These are phyloP conservation scores for Kazachstania psychrophila DNA, from an alignment of 805 yeast genomes.

Conservation along the genomic window DNA sequence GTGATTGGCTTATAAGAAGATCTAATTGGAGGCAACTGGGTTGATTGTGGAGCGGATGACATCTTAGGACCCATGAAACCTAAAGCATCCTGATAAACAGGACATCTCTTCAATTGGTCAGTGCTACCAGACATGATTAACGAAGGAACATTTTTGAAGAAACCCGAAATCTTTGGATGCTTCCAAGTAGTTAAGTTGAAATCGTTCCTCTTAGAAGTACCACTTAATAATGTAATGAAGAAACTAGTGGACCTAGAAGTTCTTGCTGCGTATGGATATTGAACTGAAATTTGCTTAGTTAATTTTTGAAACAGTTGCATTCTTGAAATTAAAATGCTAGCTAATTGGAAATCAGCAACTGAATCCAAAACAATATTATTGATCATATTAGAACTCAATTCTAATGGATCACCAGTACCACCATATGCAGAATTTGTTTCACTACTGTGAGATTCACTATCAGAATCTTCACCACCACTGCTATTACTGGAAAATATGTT, in stretches of 20 bases:
- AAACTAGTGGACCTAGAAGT: conserved; percentile 48
- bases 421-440: conserved; percentile 4
- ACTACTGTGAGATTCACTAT: conserved; percentile 6
- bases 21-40: conserved; percentile 26
- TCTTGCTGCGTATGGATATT: conserved; percentile 62
- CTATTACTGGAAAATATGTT: conserved; percentile 18
- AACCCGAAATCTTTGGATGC: conserved; percentile 23
- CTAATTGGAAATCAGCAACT: conserved; percentile 32
- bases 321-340: conserved; percentile 32
- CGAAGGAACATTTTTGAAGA: conserved; percentile 28
- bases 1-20: conserved; percentile 29
- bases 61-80: conserved; percentile 23
- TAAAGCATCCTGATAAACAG: conserved; percentile 31
- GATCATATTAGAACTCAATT: conserved; percentile 19
- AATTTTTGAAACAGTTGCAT: conserved; percentile 36
- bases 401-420: conserved; percentile 14
- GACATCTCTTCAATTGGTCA: conserved; percentile 30
- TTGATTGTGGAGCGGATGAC: conserved; percentile 7
- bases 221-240: conserved; percentile 32
- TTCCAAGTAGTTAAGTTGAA: conserved; percentile 10
- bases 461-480: conserved; percentile 25
- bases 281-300: conserved; percentile 40
- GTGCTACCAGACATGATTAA: conserved; percentile 26
- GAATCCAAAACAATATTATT: conserved; percentile 27
- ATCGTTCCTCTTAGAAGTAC: conserved; percentile 11